Evolutionary conservation across 495 filamentous ascomycete genomes (phyloP).

Genomic region (Aspergillus mulundensis): DNA sequence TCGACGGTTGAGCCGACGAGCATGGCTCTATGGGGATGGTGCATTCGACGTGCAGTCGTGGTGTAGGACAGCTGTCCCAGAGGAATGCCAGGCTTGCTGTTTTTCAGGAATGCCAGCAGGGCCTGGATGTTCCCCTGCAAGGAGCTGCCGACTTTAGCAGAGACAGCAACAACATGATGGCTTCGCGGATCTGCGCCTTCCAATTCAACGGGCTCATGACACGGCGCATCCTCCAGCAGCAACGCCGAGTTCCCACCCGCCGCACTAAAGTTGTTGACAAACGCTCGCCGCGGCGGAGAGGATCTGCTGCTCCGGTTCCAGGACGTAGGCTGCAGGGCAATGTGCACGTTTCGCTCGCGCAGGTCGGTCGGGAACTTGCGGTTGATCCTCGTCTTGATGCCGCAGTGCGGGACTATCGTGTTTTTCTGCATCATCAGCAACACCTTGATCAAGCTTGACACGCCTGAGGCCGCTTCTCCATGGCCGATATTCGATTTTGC

Average conservation of each 20-base stretch:
- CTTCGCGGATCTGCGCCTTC: no score
- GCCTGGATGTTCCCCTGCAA: slow-evolving; percentile 27
- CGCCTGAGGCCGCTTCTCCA: slow-evolving; percentile 33
- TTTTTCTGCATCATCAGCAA: slow-evolving; percentile 31
- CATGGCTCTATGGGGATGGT: no score
- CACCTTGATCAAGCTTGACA: slow-evolving; percentile 30
- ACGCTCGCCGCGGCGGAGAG: slow-evolving; percentile 23
- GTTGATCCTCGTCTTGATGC: slow-evolving; percentile 45
- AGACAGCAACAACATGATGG: slow-evolving; percentile 24
- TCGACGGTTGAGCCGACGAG: no score
- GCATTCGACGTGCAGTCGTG: slow-evolving; percentile 1
- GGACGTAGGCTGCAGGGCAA: no score
- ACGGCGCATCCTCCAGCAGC: no score
- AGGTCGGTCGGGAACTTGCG: slow-evolving; percentile 22
- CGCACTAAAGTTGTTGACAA: slow-evolving; percentile 38
- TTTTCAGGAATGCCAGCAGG: slow-evolving; percentile 44
- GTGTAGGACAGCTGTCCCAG: slow-evolving; percentile 4
- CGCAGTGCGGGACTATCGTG: slow-evolving; percentile 34
- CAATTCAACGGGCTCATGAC: no score
- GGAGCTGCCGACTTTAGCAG: slow-evolving; percentile 25
- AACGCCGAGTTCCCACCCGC: slow-evolving; percentile 35
- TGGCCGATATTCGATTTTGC: slow-evolving; percentile 43
- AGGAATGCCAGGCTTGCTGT: background rate
- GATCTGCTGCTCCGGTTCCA: slow-evolving; percentile 22
- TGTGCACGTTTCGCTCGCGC: slow-evolving; percentile 26